Percentiles rank a stretch among this genome's conserved stretches.
Evolutionary conservation across 2,329 filamentous ascomycete genomes (phyloP).

Genomic region (Aspergillus sp.): DNA sequence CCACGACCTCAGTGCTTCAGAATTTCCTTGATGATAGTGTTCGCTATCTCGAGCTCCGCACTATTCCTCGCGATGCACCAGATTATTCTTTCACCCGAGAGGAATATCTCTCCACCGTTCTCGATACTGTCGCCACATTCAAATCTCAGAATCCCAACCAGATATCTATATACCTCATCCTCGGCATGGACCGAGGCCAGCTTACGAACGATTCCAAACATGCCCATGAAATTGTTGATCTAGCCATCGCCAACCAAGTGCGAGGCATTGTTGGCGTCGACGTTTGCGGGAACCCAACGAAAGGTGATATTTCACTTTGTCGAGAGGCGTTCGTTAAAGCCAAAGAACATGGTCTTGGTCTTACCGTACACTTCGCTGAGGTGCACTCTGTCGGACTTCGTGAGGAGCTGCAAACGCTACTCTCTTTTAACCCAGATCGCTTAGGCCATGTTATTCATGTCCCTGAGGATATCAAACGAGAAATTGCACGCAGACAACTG

Average conservation of each 20-base stretch:
- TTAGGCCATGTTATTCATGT: conserved; percentile 80
- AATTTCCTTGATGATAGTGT: conserved; percentile 72
- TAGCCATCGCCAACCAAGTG: conserved; percentile 58
- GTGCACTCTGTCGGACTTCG: conserved; percentile 56
- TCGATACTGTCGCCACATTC: conserved; percentile 61
- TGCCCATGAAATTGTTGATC: conserved; percentile 62
- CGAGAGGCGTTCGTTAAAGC: conserved; percentile 59
- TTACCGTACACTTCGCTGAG: conserved; percentile 81
- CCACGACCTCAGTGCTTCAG: conserved; percentile 64
- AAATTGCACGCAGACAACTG: conserved; percentile 56
- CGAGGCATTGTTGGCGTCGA: conserved; percentile 71
- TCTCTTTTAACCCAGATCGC: conserved; percentile 66
- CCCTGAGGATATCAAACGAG: conserved; percentile 56
- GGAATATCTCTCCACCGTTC: conserved; percentile 65
- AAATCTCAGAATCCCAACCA: conserved; percentile 33
- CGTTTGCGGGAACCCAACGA: conserved; percentile 72
- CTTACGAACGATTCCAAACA: conserved; percentile 49
- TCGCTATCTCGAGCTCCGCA: conserved; percentile 75
- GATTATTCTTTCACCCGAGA: conserved; percentile 56
- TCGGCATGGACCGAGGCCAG: conserved; percentile 71
- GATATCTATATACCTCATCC: conserved; percentile 66
- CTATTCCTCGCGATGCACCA: conserved; percentile 68
- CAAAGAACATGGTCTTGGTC: conserved; percentile 53
- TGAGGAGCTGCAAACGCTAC: conserved; percentile 62
- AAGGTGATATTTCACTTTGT: conserved; percentile 62